phyloP scores from a whole-genome alignment of 257 asterid species.

The Solanum bukasovii region DNA sequence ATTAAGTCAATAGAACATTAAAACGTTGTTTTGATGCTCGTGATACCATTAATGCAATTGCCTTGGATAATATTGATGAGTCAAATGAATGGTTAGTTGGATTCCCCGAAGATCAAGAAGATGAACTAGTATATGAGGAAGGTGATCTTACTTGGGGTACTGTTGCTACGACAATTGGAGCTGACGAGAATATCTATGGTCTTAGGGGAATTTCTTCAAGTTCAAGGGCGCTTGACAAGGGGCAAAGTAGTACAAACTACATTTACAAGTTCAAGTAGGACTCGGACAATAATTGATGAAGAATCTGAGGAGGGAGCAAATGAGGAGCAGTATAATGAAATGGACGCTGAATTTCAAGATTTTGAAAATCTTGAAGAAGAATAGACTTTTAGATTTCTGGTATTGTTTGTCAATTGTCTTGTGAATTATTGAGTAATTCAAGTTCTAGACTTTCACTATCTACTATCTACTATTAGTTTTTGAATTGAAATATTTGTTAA shows the following conservation, averaged over 20 bases:
- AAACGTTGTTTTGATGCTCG: neutral
- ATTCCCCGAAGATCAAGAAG: neutral
- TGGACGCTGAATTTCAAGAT: neutral
- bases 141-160: neutral
- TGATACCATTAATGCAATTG: neutral
- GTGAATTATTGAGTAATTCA: neutral
- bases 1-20: neutral
- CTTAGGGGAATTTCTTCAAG: neutral
- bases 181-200: neutral
- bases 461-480: neutral
- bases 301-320: neutral
- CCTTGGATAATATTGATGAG: neutral
- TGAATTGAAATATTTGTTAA: neutral
- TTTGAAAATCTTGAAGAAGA: neutral
- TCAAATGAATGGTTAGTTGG: neutral
- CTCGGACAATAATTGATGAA: neutral
- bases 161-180: neutral
- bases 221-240: neutral
- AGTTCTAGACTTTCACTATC: neutral
- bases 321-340: neutral
- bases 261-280: neutral
- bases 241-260: neutral
- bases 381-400: neutral
- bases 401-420: neutral
- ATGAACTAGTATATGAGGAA: neutral